Conservation (phyloP, 2,329 filamentous ascomycete genomes). For the Geosmithia putterillii region DNA sequence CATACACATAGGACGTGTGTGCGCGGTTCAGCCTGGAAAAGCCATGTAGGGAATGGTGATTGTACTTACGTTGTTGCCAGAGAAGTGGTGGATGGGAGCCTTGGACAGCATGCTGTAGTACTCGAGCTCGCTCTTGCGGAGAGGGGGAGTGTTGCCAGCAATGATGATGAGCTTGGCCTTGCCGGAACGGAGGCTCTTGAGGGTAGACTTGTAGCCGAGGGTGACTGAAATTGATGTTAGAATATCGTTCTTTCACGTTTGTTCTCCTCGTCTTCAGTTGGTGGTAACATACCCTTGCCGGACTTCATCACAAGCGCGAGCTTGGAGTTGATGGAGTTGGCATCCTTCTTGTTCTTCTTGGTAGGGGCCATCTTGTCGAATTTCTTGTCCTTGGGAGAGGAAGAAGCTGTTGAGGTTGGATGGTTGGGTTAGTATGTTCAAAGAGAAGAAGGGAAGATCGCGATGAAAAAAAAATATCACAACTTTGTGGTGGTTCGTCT, state of each 20-base stretch:
- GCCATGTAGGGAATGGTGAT: neutral
- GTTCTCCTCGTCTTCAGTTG: neutral
- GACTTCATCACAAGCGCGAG: constrained; percentile 52
- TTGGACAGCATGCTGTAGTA: constrained; percentile 80
- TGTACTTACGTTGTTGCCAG: constrained; percentile 91
- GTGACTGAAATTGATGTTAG: constrained; percentile 16
- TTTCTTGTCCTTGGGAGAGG: constrained; percentile 6
- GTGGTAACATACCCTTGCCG: constrained; percentile 56
- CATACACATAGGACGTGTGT: no score
- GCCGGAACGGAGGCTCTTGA: constrained; percentile 84
- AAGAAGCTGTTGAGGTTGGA: constrained; percentile 13
- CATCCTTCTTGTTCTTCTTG: constrained; percentile 80
- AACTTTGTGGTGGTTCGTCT: neutral
- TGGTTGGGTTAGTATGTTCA: neutral
- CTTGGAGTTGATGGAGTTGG: constrained; percentile 55
- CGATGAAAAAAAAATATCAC: neutral
- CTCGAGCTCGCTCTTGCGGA: constrained; percentile 95
- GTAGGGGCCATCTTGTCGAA: constrained; percentile 44
- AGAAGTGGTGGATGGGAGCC: constrained; percentile 94
- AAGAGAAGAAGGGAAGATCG: neutral
- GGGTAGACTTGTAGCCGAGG: constrained; percentile 30
- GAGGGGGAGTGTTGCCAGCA: constrained; percentile 85
- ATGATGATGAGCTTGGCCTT: constrained; percentile 99
- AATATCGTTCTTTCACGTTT: neutral
- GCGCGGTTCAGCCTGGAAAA: neutral